These are phyloP conservation scores for Conoideocrella luteorostrata DNA, from an alignment of 2,329 filamentous ascomycete species.

Conservation along the genomic window DNA sequence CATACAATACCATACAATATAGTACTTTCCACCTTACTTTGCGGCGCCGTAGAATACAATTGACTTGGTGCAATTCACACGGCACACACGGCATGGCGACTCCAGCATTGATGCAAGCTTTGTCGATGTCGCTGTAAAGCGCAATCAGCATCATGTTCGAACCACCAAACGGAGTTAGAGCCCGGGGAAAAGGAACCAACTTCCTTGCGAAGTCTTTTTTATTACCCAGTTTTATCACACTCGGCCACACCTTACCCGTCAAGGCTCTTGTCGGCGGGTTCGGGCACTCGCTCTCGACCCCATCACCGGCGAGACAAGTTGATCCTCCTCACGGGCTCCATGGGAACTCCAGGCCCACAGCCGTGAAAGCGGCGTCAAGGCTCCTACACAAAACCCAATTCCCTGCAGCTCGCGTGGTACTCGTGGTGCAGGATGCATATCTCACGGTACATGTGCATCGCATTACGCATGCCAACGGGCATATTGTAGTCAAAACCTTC, in stretches of 20 bases:
- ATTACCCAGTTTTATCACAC: neutral
- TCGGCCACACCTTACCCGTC: neutral
- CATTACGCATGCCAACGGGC: neutral
- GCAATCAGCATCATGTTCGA: too few relatives aligned
- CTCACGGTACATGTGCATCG: constrained; percentile 1
- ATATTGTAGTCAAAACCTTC: too few relatives aligned
- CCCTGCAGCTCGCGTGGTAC: constrained; percentile 19
- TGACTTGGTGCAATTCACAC: too few relatives aligned
- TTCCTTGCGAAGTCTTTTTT: too few relatives aligned
- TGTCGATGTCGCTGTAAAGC: too few relatives aligned
- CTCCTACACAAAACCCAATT: constrained; percentile 3
- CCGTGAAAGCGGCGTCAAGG: neutral
- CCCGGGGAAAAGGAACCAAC: too few relatives aligned
- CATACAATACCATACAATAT: too few relatives aligned
- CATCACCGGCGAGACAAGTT: neutral
- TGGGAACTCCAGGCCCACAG: constrained; percentile 4
- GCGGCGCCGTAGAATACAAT: too few relatives aligned
- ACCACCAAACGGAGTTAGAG: too few relatives aligned
- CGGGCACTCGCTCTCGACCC: neutral
- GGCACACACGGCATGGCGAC: too few relatives aligned
- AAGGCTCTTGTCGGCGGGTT: neutral
- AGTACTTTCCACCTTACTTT: too few relatives aligned
- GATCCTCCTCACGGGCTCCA: neutral
- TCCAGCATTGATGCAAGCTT: too few relatives aligned
- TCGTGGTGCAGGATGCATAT: constrained; percentile 6